Evolutionary conservation across 2,329 filamentous ascomycete species (phyloP), one percentile per base, ranked within the genome.

Genomic region (Ophiosphaerella korrae): DNA sequence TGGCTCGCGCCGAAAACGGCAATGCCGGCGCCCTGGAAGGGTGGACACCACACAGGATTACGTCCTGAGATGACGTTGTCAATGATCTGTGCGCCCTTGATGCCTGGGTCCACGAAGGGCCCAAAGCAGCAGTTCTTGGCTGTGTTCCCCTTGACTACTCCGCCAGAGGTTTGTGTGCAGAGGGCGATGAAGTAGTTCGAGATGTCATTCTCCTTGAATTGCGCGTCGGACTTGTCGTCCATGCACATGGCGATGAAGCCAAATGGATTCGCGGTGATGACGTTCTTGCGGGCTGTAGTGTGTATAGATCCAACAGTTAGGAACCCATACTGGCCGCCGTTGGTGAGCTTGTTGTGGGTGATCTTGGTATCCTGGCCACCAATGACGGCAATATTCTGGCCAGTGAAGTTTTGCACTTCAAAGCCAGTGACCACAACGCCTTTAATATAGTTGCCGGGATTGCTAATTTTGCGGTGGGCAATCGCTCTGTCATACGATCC

Each of bases 161-260:
- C 56, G 7, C 44, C 50, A 12, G 23, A 13, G 1, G 50, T 59
- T 41, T 57, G 53, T 2, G 50, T 54, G 16, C 53, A 54, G 1
- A 54, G 45, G 11, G 50, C 53, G 16, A 59, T 59, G 36, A 34
- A 48, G 46, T 57, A 57, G 11, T 47, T 45, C 5, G 53, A 57
- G 34, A 57, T 45, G 12, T 52, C 18, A 23, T 59, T 59, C 18
- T 48, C 24, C 2, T 38, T 49, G 50, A 54, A 52, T 5, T 43
- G 29, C 0, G 56, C 50, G 3, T 42, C 32, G 29, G 40, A 44
- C n/a, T 44, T n/a, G 23, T 60, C 57, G 21, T 60, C 57, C 57
- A 60, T 60, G 36, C 51, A 54, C 48, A 57, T 46, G 3, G 42
- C 53, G 9, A 59, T 57, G 24, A 54, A 45, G 13, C 37, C 32